Percentiles rank a stretch among this genome's conserved stretches.
Conservation (phyloP, 2,329 filamentous ascomycete species). For the Colletotrichum magnum region DNA sequence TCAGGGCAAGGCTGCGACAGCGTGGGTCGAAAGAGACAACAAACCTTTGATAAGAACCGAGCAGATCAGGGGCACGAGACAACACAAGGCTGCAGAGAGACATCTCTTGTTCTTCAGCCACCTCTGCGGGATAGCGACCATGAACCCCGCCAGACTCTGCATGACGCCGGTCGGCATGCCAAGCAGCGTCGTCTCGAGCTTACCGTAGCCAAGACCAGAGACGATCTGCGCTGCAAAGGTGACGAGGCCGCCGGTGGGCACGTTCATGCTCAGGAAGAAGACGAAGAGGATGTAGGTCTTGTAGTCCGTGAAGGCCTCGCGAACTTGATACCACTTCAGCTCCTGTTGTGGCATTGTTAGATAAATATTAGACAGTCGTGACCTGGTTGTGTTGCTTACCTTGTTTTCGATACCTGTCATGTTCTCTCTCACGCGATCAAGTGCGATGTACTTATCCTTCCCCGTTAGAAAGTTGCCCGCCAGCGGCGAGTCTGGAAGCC, state of each 20-base stretch:
- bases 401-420: conserved; percentile 53
- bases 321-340: conserved; percentile 48
- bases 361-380: too few species aligned
- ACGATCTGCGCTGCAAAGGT: conserved; percentile 66
- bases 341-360: too few species aligned
- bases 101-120: conserved; percentile 39
- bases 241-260: conserved; percentile 49
- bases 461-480: conserved; percentile 21
- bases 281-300: conserved; percentile 50
- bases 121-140: conserved; percentile 30
- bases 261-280: conserved; percentile 45
- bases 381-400: not conserved
- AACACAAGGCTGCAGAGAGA: conserved; percentile 32
- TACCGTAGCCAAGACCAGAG: conserved; percentile 64
- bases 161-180: conserved; percentile 18
- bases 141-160: conserved; percentile 3
- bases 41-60: not conserved
- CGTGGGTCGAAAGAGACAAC: not conserved
- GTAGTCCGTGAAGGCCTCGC: conserved; percentile 50
- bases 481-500: conserved; percentile 45
- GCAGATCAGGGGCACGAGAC: conserved; percentile 36
- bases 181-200: conserved; percentile 55
- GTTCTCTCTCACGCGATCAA: conserved; percentile 50
- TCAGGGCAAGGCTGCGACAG: too few species aligned
- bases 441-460: conserved; percentile 43